Base-by-base conservation (phyloP, 257 asterid species). In the Cynanchum wilfordii region DNA sequence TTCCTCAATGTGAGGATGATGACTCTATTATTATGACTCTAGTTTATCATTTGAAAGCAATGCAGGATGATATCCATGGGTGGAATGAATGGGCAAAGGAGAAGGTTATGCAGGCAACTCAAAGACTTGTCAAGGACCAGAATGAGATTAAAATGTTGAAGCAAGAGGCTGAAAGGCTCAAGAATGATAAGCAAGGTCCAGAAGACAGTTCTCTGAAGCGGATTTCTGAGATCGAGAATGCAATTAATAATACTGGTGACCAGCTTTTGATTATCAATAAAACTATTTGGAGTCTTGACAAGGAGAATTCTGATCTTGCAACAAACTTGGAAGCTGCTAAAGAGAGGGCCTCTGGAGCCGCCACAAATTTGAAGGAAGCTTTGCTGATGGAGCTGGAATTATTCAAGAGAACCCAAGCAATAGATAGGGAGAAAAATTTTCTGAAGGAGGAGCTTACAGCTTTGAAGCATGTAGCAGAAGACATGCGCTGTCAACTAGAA, bases 1-100 rank as follows among this genome's bases (percentile, higher is more conserved):
- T 80, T 71, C 87, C 91, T 20, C 82, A 44, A 73, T 87, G 91
- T 52, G 83, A 88, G 45, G 87, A 73, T 49, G 91, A 93, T 6
- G 82, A 85, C 69, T 72, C 79, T 4, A 79, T 91, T 27, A 22
- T 89, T 27, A 20, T 89, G 72, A 47, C 66, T 69, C 83, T 86
- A 20, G 75, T 75, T 67, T 80, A 86, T 51, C 84, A 72, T 44
- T 75, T 81, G 78, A 71, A 82, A 82, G 80, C 72, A 19, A 66
- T 85, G 25, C 84, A 86, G 79, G 82, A 81, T 62, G 89, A 88
- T 77, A 73, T 89, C 73, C 79, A 74, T 67, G 79, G 74, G 57
- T 91, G 95, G 97, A 79, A 71, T 16, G 85, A 86, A 36, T 94
- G 97, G 97, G 89, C 89, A 2, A 87, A 78, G 20, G 87, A 87